Conservation (phyloP, 768 basidiomycete genomes). For the Termitomyces sp. region DNA sequence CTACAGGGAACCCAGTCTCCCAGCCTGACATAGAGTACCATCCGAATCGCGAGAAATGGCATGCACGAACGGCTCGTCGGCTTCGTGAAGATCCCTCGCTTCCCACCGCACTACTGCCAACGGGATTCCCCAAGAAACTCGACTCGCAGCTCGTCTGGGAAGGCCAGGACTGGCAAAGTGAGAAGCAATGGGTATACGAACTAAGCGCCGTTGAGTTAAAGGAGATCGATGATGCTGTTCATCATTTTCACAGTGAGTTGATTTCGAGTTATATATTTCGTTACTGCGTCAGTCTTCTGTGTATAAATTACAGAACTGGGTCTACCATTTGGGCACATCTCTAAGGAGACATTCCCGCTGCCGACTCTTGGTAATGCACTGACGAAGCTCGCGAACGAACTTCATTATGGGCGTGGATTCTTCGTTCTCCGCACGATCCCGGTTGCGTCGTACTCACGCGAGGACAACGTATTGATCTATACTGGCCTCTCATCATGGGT, state of each 20-base stretch:
- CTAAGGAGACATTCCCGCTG: conserved; percentile 18
- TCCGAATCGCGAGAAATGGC: conserved; percentile 32
- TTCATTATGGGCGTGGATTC: conserved; percentile 20
- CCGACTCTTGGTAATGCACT: conserved; percentile 19
- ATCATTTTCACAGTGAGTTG: conserved; percentile 24
- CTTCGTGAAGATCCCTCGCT: conserved; percentile 28
- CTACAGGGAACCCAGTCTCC: background rate
- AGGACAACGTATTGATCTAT: conserved; percentile 19
- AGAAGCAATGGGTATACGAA: conserved; percentile 34
- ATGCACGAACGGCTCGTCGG: conserved; percentile 29
- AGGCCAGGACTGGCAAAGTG: conserved; percentile 34
- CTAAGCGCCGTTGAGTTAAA: conserved; percentile 24
- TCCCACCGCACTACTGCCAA: conserved; percentile 22
- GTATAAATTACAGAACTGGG: conserved; percentile 16
- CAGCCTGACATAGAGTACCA: conserved; percentile 34
- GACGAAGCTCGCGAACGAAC: conserved; percentile 14
- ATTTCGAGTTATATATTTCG: background rate
- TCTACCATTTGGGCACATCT: conserved; percentile 24
- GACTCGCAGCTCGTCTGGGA: conserved; percentile 37
- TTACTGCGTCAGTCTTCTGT: background rate
- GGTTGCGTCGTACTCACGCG: conserved; percentile 17
- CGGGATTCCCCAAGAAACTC: conserved; percentile 30
- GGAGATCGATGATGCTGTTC: conserved; percentile 31
- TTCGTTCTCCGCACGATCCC: conserved; percentile 21
- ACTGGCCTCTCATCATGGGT: conserved; percentile 20